Evolutionary conservation across 345 rosid genomes (phyloP).

Genomic region (Citrus mangshanensis): DNA sequence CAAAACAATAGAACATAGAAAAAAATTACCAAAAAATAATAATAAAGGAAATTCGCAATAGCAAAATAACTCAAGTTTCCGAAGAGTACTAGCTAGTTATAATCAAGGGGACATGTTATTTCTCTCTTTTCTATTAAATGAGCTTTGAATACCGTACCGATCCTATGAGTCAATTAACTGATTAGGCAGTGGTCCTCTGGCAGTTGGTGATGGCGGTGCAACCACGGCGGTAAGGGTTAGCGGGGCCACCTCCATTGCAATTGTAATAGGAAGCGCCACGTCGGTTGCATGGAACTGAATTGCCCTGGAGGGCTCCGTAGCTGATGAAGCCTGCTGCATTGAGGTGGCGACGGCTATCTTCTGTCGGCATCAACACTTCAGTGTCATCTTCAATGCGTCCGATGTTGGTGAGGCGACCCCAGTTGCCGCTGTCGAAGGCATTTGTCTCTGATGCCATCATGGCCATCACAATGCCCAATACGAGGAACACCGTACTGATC

Average conservation of each 20-base stretch:
- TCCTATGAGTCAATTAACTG: background rate
- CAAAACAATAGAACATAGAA: too few relatives aligned
- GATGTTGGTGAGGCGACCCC: constrained; percentile 8
- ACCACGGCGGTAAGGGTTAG: constrained; percentile 32
- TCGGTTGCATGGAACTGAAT: constrained; percentile 17
- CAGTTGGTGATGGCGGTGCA: constrained; percentile 28
- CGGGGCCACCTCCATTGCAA: background rate
- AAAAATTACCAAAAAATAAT: too few relatives aligned
- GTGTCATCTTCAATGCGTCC: constrained; percentile 14
- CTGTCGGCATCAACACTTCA: constrained; percentile 40
- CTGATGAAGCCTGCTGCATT: constrained; percentile 15
- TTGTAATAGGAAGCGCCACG: constrained; percentile 27
- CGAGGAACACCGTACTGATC: too few relatives aligned
- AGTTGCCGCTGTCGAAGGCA: background rate
- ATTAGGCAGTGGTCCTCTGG: constrained; percentile 3
- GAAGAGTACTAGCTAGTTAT: too few relatives aligned
- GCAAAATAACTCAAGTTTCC: too few relatives aligned
- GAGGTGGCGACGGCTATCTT: constrained; percentile 30
- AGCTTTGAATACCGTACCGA: too few relatives aligned
- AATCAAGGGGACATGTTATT: too few relatives aligned
- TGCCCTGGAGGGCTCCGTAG: constrained; percentile 8
- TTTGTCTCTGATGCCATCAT: background rate
- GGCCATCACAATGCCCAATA: too few relatives aligned
- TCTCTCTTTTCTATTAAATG: too few relatives aligned
- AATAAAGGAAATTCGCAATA: too few relatives aligned